phyloP scores from a whole-genome alignment of 2,329 filamentous ascomycete species.

The Fusarium falciforme region DNA sequence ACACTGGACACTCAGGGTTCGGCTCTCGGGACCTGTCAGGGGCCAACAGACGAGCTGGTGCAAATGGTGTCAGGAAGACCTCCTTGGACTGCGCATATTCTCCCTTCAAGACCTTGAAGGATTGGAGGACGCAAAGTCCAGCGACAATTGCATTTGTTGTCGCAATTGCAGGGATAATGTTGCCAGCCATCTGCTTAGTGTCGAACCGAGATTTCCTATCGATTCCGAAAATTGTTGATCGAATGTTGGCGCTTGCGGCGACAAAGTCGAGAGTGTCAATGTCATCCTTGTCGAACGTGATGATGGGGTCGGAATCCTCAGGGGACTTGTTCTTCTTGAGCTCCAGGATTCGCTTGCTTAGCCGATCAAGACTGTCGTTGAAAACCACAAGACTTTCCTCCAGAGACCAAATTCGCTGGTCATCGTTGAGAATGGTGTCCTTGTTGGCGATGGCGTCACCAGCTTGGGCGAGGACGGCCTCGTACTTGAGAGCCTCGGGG shows the following conservation, averaged over 20 bases:
- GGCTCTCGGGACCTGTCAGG: conserved; percentile 70
- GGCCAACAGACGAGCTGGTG: conserved; percentile 67
- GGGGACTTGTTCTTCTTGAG: conserved; percentile 64
- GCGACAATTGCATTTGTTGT: conserved; percentile 98
- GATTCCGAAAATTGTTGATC: conserved; percentile 90
- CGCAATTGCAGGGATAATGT: conserved; percentile 98
- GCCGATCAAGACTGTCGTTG: conserved; percentile 80
- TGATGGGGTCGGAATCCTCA: conserved; percentile 68
- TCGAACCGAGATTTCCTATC: conserved; percentile 92
- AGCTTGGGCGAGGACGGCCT: conserved; percentile 66
- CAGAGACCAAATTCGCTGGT: conserved; percentile 83
- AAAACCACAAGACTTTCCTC: conserved; percentile 89
- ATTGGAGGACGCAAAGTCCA: conserved; percentile 89
- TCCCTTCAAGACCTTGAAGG: conserved; percentile 87
- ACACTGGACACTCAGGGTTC: conserved; percentile 86
- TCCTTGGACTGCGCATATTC: conserved; percentile 80
- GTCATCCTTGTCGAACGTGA: conserved; percentile 97
- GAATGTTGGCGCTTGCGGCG: conserved; percentile 87
- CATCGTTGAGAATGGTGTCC: conserved; percentile 69
- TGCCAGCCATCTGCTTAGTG: conserved; percentile 98
- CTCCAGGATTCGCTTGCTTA: conserved; percentile 79
- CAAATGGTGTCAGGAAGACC: conserved; percentile 83
- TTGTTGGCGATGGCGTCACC: conserved; percentile 60
- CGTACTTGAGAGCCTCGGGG: conserved; percentile 79
- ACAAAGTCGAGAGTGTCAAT: conserved; percentile 96